Percentiles rank a stretch among this genome's conserved stretches.
Evolutionary conservation across 371 early-diverging fungal species (phyloP).

Genomic region (Circinella umbellata): DNA sequence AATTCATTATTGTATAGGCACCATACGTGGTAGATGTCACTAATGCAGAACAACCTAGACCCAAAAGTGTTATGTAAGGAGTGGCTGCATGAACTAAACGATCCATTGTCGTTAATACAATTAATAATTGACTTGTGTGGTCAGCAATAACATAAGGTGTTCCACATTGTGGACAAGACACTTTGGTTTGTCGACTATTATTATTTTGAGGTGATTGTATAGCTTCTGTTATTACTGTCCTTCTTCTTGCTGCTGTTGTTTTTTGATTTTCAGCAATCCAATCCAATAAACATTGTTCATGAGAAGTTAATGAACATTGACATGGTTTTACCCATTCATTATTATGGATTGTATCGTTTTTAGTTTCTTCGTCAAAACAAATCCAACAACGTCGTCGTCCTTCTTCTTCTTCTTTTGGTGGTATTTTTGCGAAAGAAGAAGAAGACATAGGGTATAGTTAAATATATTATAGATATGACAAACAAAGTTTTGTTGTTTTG

Average conservation of each 20-base stretch:
- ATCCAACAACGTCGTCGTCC: conserved; percentile 59
- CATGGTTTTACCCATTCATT: conserved; percentile 78
- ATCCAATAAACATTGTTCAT: conserved; percentile 75
- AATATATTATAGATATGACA: too few relatives aligned
- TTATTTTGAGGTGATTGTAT: background rate
- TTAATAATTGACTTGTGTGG: conserved; percentile 50
- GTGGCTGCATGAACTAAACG: conserved; percentile 62
- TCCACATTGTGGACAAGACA: conserved; percentile 79
- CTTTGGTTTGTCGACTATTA: conserved; percentile 33
- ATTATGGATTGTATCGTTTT: conserved; percentile 35
- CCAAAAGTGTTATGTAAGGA: conserved; percentile 69
- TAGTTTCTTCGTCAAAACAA: conserved; percentile 66
- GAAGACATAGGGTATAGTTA: too few relatives aligned
- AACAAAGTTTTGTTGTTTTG: too few relatives aligned
- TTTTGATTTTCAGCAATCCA: conserved; percentile 80
- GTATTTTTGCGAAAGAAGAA: too few relatives aligned
- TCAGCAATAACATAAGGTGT: conserved; percentile 68
- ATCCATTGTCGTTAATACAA: conserved; percentile 59
- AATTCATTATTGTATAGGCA: conserved; percentile 70
- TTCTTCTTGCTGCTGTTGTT: conserved; percentile 38
- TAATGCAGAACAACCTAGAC: conserved; percentile 62
- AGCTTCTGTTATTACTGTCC: background rate
- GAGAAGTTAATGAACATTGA: conserved; percentile 71
- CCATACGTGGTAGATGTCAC: conserved; percentile 70
- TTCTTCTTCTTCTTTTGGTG: background rate